phyloP scores from a whole-genome alignment of 257 asterid genomes.

The Cruciata laevipes region DNA sequence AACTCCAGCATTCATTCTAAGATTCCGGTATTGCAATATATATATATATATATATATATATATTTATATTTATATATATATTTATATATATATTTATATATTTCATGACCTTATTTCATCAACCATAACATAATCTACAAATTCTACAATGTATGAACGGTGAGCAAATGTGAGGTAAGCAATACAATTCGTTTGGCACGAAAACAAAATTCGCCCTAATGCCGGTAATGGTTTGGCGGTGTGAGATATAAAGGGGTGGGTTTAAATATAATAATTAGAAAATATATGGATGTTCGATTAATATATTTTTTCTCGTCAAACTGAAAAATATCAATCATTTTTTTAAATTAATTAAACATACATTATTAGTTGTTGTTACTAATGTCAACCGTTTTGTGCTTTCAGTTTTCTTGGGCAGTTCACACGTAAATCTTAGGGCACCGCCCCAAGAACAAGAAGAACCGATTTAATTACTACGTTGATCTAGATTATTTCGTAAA shows the following conservation, averaged over 20 bases:
- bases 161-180: neutral
- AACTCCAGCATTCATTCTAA: too few species aligned
- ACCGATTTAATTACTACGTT: neutral
- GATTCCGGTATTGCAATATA: too few species aligned
- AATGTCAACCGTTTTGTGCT: slow-evolving; percentile 22
- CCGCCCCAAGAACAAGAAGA: slow-evolving; percentile 16
- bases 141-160: neutral
- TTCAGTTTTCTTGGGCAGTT: slow-evolving; percentile 39
- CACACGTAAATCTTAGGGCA: slow-evolving; percentile 13
- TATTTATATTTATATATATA: too few species aligned
- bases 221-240: neutral
- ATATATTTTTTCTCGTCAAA: neutral
- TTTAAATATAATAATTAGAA: too few species aligned
- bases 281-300: too few species aligned
- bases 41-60: too few species aligned
- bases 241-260: neutral
- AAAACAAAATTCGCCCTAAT: neutral
- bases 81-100: too few species aligned
- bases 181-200: too few species aligned
- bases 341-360: neutral
- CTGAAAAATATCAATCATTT: neutral
- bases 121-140: too few species aligned
- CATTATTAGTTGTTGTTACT: neutral
- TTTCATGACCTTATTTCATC: too few species aligned
- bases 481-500: too few species aligned